Evolutionary conservation across 176 grass and related monocot species (phyloP).

Genomic region (Zea luxurians): DNA sequence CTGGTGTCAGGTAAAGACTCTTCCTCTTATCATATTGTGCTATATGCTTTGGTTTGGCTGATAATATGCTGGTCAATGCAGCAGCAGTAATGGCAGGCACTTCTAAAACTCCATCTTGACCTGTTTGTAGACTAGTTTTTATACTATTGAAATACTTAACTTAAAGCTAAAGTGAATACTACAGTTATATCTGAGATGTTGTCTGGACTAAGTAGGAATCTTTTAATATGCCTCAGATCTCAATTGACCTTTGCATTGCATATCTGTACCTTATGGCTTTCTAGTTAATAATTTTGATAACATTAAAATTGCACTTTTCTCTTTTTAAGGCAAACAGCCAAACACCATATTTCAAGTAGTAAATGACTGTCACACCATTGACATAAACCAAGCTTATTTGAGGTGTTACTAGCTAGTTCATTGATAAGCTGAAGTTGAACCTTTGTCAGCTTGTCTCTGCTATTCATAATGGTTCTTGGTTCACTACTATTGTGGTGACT

Average conservation of each 20-base stretch:
- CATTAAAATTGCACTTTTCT: background rate
- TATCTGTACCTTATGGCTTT: background rate
- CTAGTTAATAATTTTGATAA: background rate
- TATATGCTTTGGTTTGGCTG: background rate
- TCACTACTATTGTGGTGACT: background rate
- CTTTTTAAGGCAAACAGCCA: background rate
- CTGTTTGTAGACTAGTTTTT: background rate
- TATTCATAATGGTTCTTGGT: background rate
- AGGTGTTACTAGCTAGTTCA: background rate
- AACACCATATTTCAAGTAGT: background rate
- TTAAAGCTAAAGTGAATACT: background rate
- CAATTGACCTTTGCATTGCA: background rate
- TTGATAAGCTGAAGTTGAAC: conserved; percentile 10
- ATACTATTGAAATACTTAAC: background rate
- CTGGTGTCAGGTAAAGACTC: conserved; percentile 54
- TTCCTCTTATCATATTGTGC: conserved; percentile 9
- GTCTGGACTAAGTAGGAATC: background rate
- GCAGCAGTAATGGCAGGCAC: background rate
- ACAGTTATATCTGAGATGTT: background rate
- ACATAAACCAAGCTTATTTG: background rate
- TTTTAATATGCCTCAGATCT: background rate
- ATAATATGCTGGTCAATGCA: background rate
- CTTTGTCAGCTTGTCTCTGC: background rate
- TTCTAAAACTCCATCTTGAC: background rate
- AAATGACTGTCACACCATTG: background rate